Evolutionary conservation across 31 red algal genomes (phyloP), one percentile per base, ranked within the genome.

Genomic region (Porphyra umbilicalis): DNA sequence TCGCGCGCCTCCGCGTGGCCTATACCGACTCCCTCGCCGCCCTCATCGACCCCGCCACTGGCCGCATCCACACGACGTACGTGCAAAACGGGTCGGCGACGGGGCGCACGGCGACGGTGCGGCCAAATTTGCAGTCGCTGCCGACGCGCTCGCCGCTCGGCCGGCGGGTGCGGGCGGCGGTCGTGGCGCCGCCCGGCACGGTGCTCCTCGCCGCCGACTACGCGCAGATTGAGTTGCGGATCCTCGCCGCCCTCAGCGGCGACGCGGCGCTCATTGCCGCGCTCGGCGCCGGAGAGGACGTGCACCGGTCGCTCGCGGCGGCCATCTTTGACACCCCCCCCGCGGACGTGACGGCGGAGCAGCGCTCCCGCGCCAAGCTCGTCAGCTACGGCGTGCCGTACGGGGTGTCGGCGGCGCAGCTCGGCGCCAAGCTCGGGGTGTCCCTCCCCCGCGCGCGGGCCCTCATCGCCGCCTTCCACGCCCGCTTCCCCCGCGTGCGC

Each of bases 221-320:
- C 74, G 76, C 34, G 34, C 94, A 97, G 77, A 90, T 97, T 20
- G 94, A 97, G 83, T 76, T 97, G 36, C 39, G 87, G 35, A 91
- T 97, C 38, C 83, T 97, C 14, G 94, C 90, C 25, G 79, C 91
- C 32, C 36, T 97, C 74, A 31, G 36, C 34, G 80, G 79, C 15
- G 94, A 97, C 77, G 35, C 81, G 35, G 57, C 35, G 14, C 42
- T 92, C 33, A 30, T 78, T n/a, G 36, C 57, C 75, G 91, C 83
- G 33, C 88, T 97, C 80, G 32, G 9, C 25, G 13, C 80, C 5
- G 76, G 83, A 16, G 33, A 79, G 16, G 94, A 97, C 74, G 79
- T 97, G 42, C 90, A 97, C 81, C 32, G 76, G 35, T 16, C 35
- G 10, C 67, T 84, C 32, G 94, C 92, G 20, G 1, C 71, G 13